A percentile compares a stretch with the other conserved stretches of the same genome.
Conservation (phyloP, 371 early-diverging fungal species). For the Rhizomucor pusillus region DNA sequence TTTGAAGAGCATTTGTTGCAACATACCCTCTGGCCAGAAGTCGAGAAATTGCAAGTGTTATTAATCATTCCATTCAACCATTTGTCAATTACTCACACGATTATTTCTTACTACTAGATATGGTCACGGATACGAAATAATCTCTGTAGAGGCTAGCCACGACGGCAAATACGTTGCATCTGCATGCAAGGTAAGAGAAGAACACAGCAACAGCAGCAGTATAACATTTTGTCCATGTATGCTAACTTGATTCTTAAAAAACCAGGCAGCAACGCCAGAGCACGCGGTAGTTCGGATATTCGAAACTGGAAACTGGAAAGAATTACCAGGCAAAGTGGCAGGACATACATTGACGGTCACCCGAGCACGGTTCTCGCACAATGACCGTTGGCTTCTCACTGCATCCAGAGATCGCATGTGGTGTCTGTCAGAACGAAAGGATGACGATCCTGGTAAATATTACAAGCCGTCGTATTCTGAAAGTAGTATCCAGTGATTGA, state of each 20-base stretch:
- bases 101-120: conserved; percentile 37
- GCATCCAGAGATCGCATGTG: conserved; percentile 91
- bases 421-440: conserved; percentile 69
- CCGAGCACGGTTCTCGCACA: conserved; percentile 72
- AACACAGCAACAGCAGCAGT: background rate
- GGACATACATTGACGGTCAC: conserved; percentile 91
- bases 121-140: conserved; percentile 92
- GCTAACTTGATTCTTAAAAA: too few relatives aligned
- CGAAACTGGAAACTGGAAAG: conserved; percentile 72
- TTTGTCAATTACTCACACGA: background rate
- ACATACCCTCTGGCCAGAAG: conserved; percentile 96
- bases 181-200: conserved; percentile 66
- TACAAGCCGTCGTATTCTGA: too few relatives aligned
- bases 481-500: too few relatives aligned
- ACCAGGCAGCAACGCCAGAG: conserved; percentile 67
- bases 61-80: too few relatives aligned
- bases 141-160: conserved; percentile 70
- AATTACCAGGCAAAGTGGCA: conserved; percentile 53
- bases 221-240: too few relatives aligned
- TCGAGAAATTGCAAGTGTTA: conserved; percentile 74
- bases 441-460: conserved; percentile 27
- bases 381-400: conserved; percentile 70
- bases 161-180: conserved; percentile 78
- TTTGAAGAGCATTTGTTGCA: conserved; percentile 87
- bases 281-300: conserved; percentile 80